Evolutionary conservation across 371 early-diverging fungal genomes (phyloP).

Genomic region (Rhizopus stolonifer): DNA sequence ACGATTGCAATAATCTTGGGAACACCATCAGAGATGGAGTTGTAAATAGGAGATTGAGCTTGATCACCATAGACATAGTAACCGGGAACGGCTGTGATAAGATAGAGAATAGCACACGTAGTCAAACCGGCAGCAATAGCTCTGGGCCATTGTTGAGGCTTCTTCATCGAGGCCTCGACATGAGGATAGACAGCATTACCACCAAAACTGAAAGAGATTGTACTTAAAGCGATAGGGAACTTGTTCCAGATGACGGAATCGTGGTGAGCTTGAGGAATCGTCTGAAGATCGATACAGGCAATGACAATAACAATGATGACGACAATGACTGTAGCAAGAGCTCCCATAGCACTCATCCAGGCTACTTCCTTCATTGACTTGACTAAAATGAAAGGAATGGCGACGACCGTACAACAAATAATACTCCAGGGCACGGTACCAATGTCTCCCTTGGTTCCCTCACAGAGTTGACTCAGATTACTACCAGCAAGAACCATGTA

Average conservation of each 20-base stretch:
- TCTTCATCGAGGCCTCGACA: slow-evolving; percentile 81
- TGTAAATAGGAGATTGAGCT: slow-evolving; percentile 71
- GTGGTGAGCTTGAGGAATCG: slow-evolving; percentile 27
- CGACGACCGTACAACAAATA: slow-evolving; percentile 51
- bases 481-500: slow-evolving; percentile 57
- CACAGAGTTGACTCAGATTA: slow-evolving; percentile 52
- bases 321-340: slow-evolving; percentile 45
- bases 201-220: slow-evolving; percentile 76
- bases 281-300: slow-evolving; percentile 30
- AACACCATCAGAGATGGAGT: slow-evolving; percentile 67
- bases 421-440: slow-evolving; percentile 58
- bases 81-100: slow-evolving; percentile 72
- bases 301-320: slow-evolving; percentile 47
- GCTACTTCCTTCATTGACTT: slow-evolving; percentile 62
- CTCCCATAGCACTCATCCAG: slow-evolving; percentile 58
- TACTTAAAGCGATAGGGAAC: slow-evolving; percentile 56
- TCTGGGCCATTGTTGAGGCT: slow-evolving; percentile 71
- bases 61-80: slow-evolving; percentile 78
- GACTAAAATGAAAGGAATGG: slow-evolving; percentile 56
- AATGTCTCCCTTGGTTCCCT: slow-evolving; percentile 45
- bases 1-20: slow-evolving; percentile 64
- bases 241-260: slow-evolving; percentile 49
- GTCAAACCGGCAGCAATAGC: slow-evolving; percentile 65
- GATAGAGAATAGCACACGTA: slow-evolving; percentile 75
- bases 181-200: slow-evolving; percentile 84